Evolutionary conservation across 768 basidiomycete genomes (phyloP), one percentile per base, ranked within the genome.

Genomic region (Lentinula lateritia): DNA sequence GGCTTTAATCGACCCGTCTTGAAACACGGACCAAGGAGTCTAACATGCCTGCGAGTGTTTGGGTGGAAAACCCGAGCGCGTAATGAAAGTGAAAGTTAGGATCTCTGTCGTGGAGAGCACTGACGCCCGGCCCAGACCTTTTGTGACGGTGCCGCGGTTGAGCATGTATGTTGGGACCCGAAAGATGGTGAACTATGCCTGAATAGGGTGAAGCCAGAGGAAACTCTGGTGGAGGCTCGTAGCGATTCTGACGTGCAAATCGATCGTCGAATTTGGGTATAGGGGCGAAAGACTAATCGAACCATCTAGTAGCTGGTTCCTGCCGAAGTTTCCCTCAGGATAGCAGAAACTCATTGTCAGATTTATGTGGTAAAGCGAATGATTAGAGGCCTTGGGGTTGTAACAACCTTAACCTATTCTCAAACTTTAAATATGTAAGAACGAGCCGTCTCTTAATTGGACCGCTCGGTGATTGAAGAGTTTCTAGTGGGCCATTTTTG

Each of bases 221-320:
- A 91, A 91, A 92, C 90, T 89, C 89, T 90, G 89, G 88, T 91
- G 89, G 89, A 90, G 87, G 89, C 87, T 89, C 85, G 86, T 88
- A 91, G 90, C 88, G 85, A 87, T 92, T 90, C 90, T 92, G 90
- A 90, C 87, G 87, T 91, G 90, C 90, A 92, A 91, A 91, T 91
- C 88, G 86, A 90, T 91, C 86, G 89, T 90, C 86, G 80, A 89
- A 91, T 87, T 89, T 90, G 89, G 88, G 89, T 90, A 90, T 91
- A 90, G 89, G 89, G 90, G 89, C 86, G 87, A 91, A 91, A 91
- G 90, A 91, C 89, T 88, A 90, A 91, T 92, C 87, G 87, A 90
- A 89, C 88, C 88, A 88, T 90, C 78, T 89, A 89, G 87, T 90
- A 88, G 88, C 88, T 90, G 87, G 87, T 90, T 90, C 87, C 88